Evolutionary conservation across 1,284 basidiomycete species (phyloP).

Genomic region (Ceratobasidium sp.): DNA sequence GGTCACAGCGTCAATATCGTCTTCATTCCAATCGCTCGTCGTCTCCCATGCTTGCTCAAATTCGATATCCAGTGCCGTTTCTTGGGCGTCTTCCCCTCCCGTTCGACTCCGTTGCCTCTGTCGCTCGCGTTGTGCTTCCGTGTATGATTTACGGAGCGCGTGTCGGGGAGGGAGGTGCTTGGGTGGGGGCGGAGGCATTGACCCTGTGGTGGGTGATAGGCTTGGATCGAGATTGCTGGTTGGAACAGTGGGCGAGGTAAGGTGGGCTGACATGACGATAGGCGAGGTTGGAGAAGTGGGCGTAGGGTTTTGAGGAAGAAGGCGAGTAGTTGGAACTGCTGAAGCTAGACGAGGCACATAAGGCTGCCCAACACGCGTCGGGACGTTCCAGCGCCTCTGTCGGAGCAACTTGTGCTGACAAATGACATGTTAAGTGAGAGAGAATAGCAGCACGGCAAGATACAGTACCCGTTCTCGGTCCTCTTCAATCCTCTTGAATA

Average conservation of each 20-base stretch:
- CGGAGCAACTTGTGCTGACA: conserved; percentile 85
- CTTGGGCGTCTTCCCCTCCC: conserved; percentile 51
- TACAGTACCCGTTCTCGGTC: conserved; percentile 87
- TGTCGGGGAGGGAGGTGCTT: conserved; percentile 42
- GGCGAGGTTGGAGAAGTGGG: conserved; percentile 40
- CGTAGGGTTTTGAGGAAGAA: conserved; percentile 42
- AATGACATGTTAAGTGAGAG: neutral
- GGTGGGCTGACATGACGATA: conserved; percentile 42
- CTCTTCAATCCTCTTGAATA: conserved; percentile 92
- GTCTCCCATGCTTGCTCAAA: conserved; percentile 96
- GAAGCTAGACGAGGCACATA: conserved; percentile 55
- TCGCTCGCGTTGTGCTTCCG: conserved; percentile 43
- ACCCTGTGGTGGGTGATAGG: conserved; percentile 35
- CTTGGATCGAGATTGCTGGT: conserved; percentile 49
- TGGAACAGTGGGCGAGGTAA: conserved; percentile 46
- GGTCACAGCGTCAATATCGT: conserved; percentile 79
- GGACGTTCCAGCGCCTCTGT: conserved; percentile 86
- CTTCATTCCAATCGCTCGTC: conserved; percentile 88
- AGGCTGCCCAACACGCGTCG: conserved; percentile 52
- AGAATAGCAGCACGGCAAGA: no score
- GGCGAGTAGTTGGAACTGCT: conserved; percentile 40
- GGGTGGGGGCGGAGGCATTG: conserved; percentile 35
- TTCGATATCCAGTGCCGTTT: conserved; percentile 81
- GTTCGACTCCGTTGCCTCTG: conserved; percentile 36
- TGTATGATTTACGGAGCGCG: conserved; percentile 42